Evolutionary conservation across 2,329 filamentous ascomycete genomes (phyloP).

Genomic region (Claviceps pusilla): DNA sequence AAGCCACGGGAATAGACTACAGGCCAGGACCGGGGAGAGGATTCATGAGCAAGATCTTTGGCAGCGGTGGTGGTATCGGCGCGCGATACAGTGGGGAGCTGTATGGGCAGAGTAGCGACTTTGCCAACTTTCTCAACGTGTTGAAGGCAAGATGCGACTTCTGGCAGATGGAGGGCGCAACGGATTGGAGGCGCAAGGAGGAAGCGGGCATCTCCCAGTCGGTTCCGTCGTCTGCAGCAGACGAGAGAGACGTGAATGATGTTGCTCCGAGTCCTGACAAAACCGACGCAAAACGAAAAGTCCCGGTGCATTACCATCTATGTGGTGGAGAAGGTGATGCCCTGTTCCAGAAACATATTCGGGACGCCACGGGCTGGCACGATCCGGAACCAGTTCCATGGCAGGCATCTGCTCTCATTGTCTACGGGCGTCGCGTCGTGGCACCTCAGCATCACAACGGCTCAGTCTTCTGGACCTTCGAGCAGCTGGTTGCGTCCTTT

Average conservation of each 20-base stretch:
- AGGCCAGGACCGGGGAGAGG: constrained; percentile 38
- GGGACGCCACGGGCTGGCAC: constrained; percentile 12
- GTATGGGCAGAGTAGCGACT: constrained; percentile 52
- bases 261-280: neutral
- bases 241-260: neutral
- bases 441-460: constrained; percentile 45
- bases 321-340: constrained; percentile 11
- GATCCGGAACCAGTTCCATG: constrained; percentile 18
- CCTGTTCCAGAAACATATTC: constrained; percentile 13
- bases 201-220: constrained; percentile 9
- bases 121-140: constrained; percentile 60
- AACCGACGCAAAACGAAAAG: constrained; percentile 6
- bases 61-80: constrained; percentile 13
- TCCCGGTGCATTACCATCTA: constrained; percentile 19
- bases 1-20: constrained; percentile 58
- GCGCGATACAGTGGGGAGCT: constrained; percentile 28
- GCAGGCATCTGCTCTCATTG: constrained; percentile 28
- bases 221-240: neutral
- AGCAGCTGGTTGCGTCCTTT: constrained; percentile 50
- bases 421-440: constrained; percentile 49
- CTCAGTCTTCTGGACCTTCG: constrained; percentile 50
- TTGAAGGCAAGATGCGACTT: constrained; percentile 65
- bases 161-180: constrained; percentile 66
- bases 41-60: constrained; percentile 34
- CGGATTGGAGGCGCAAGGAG: constrained; percentile 53